Conservation (phyloP, 768 basidiomycete genomes). For the Termitomyces sp. region DNA sequence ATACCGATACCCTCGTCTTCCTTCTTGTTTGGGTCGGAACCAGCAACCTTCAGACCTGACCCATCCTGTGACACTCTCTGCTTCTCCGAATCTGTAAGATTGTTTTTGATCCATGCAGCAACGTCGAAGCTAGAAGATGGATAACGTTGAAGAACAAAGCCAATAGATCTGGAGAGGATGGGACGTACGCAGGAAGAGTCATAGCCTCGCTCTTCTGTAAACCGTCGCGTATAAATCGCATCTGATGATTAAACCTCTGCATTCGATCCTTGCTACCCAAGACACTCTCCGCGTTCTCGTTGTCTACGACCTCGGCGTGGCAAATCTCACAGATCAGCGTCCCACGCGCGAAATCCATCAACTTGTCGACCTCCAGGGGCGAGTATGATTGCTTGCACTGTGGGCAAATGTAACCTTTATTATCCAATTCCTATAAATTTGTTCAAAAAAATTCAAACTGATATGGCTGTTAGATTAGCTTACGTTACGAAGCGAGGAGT, state of each 20-base stretch:
- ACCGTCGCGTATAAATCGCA: conserved; percentile 83
- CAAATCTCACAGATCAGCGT: conserved; percentile 87
- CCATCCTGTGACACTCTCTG: conserved; percentile 51
- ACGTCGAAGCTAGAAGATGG: conserved; percentile 68
- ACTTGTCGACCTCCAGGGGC: conserved; percentile 79
- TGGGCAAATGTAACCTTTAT: conserved; percentile 96
- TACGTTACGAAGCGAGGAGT: conserved; percentile 87
- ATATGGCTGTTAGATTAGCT: conserved; percentile 22
- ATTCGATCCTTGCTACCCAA: conserved; percentile 89
- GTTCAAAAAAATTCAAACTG: background rate
- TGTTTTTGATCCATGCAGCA: conserved; percentile 74
- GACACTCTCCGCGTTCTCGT: conserved; percentile 85
- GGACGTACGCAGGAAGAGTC: conserved; percentile 74
- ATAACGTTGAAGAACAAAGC: background rate
- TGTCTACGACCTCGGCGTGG: conserved; percentile 81
- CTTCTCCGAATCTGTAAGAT: conserved; percentile 63
- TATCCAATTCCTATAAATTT: conserved; percentile 77
- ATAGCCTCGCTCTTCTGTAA: conserved; percentile 88
- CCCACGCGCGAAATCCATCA: conserved; percentile 70
- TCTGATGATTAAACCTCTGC: conserved; percentile 92
- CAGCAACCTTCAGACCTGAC: conserved; percentile 70
- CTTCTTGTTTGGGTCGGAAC: conserved; percentile 56
- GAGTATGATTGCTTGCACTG: conserved; percentile 82
- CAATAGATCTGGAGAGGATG: conserved; percentile 24
- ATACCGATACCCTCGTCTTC: conserved; percentile 79